Conservation (phyloP, 2,329 filamentous ascomycete species). For the Cryphonectria carpinicola region DNA sequence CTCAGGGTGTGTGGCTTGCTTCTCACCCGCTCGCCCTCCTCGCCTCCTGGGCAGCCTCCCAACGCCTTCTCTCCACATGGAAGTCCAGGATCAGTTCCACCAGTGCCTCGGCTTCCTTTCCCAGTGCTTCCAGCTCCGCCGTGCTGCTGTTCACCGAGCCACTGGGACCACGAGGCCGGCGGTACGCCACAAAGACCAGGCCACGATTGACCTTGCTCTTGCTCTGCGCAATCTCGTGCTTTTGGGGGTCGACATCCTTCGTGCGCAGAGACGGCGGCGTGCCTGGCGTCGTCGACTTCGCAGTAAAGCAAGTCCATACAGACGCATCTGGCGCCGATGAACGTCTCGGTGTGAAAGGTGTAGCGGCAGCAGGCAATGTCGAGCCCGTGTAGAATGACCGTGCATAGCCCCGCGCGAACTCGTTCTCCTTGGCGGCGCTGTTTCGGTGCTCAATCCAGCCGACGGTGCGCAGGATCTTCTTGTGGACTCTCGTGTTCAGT, state of each 20-base stretch:
- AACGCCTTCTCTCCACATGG: constrained; percentile 37
- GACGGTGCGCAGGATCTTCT: constrained; percentile 49
- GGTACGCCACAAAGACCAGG: constrained; percentile 61
- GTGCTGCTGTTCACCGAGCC: constrained; percentile 41
- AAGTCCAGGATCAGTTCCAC: constrained; percentile 58
- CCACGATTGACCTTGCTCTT: constrained; percentile 48
- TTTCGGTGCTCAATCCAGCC: constrained; percentile 59
- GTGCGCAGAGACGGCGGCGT: background rate
- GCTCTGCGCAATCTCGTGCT: background rate
- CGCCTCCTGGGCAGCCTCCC: constrained; percentile 23
- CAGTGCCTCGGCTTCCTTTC: constrained; percentile 55
- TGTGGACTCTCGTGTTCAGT: constrained; percentile 54
- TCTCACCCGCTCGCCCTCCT: constrained; percentile 14
- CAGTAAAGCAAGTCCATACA: constrained; percentile 27
- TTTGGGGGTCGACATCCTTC: background rate
- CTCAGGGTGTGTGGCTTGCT: too few species aligned
- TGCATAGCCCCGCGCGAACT: constrained; percentile 57
- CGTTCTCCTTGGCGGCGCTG: constrained; percentile 44
- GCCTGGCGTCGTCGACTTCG: background rate
- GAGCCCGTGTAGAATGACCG: constrained; percentile 54
- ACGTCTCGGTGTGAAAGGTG: background rate
- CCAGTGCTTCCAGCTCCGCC: constrained; percentile 50
- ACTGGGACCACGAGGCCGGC: constrained; percentile 48
- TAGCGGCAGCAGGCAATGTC: constrained; percentile 18
- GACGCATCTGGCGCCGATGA: constrained; percentile 23